Percentiles rank a stretch among this genome's conserved stretches.
Evolutionary conservation across 768 basidiomycete genomes (phyloP).

Genomic region (Suillus cothurnatus): DNA sequence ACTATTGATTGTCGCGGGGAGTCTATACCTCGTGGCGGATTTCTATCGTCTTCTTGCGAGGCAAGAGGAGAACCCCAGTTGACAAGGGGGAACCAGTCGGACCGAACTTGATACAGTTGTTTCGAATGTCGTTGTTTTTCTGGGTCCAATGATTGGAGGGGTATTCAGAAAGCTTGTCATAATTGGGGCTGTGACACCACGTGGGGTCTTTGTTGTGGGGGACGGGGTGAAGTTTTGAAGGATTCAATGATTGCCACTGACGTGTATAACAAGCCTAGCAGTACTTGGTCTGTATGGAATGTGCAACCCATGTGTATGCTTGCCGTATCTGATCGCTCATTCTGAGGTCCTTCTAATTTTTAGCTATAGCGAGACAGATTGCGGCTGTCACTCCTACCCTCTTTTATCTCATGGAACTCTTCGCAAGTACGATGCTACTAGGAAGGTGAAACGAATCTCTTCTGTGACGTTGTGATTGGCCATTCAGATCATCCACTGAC

Average conservation of each 20-base stretch:
- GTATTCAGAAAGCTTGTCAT: background rate
- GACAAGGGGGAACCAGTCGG: background rate
- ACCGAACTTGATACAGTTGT: background rate
- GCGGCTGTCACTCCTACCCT: background rate
- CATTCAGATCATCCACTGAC: background rate
- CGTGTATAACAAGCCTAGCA: background rate
- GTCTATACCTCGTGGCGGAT: conserved; percentile 93
- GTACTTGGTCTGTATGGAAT: background rate
- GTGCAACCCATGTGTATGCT: background rate
- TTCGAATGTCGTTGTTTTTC: background rate
- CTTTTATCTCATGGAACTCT: background rate
- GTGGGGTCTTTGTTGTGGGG: background rate
- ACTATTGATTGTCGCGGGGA: conserved; percentile 83
- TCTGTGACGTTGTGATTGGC: background rate
- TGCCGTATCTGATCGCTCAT: background rate
- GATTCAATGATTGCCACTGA: background rate
- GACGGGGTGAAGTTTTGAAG: background rate
- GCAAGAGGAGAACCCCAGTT: background rate
- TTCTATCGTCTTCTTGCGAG: conserved; percentile 62
- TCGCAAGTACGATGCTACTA: background rate
- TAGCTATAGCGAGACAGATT: background rate
- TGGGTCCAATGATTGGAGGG: background rate
- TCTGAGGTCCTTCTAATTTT: background rate
- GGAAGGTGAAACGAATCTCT: background rate
- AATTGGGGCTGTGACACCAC: background rate